Evolutionary conservation across 805 yeast species (phyloP), one percentile per base, ranked within the genome.

Genomic region (Teunomyces cretensis): DNA sequence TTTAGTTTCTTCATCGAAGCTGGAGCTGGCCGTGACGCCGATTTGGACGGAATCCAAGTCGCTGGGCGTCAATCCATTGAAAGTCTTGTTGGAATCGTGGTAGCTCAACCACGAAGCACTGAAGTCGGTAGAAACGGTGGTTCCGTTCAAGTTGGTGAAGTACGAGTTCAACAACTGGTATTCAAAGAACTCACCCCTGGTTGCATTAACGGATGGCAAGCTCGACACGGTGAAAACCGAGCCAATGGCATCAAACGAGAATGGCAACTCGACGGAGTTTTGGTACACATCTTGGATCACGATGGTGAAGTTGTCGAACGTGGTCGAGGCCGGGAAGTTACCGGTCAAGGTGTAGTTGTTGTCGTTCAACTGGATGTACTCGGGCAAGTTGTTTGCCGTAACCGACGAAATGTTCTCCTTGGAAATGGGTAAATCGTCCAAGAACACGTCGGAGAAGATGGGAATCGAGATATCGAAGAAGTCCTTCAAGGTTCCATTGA

Each of bases 401-500:
- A 86, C 75, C 1, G 70, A 56, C 1, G 88, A 78, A 33, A 92
- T 76, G 54, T 88, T 81, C 2, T 67, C 63, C 4, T 59, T 41
- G 4, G 67, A 33, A 30, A 90, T 78, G 1, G 61, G 53, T 0
- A 51, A 43, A n/a, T 80, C 82, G 61, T 94, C 96, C 40, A 88
- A 71, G 49, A 65, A 79, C 26, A 92, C 80, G 42, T 76, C 69
- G 28, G 79, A 64, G 37, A 86, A 60, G n/a, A 71, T 51, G 1
- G 96, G 96, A 16, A 90, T 68, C 1, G 72, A 61, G 47, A 80
- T 74, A 19, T 72, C 57, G 54, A 92, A 74, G 0, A 63, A 55
- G 28, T 79, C 75, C 39, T 81, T 80, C 16, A 75, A 77, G 6
- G 94, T 84, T 2, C 89, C 91, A 54, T 87, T 86, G 46, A 87